Conservation (phyloP, 148 eudicot species). For the Amaranthus palmeri region DNA sequence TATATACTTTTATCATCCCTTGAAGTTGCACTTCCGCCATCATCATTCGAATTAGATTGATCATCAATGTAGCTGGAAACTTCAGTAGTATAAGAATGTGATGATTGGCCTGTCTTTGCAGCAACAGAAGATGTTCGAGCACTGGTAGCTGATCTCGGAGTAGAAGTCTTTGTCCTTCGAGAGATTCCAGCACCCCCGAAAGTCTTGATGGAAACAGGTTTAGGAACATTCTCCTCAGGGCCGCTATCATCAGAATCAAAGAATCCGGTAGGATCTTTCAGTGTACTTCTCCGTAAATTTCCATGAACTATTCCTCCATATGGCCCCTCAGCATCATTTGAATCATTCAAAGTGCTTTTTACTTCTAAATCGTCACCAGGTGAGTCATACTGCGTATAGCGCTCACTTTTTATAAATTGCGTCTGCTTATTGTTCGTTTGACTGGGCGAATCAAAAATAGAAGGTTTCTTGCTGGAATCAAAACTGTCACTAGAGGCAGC, state of each 20-base stretch:
- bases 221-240: slow-evolving; percentile 43
- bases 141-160: slow-evolving; percentile 26
- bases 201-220: slow-evolving; percentile 25
- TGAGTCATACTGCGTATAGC: slow-evolving; percentile 22
- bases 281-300: slow-evolving; percentile 28
- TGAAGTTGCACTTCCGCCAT: slow-evolving; percentile 22
- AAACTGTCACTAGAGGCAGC: slow-evolving; percentile 24
- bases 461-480: slow-evolving; percentile 19
- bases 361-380: slow-evolving; percentile 36
- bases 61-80: slow-evolving; percentile 20
- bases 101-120: slow-evolving; percentile 20
- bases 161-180: slow-evolving; percentile 61
- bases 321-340: slow-evolving; percentile 16
- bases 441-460: slow-evolving; percentile 14
- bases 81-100: slow-evolving; percentile 21
- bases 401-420: slow-evolving; percentile 18
- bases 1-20: slow-evolving; percentile 10
- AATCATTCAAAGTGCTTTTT: slow-evolving; percentile 19
- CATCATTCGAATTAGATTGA: slow-evolving; percentile 23
- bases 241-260: slow-evolving; percentile 42
- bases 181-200: slow-evolving; percentile 44
- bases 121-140: slow-evolving; percentile 29
- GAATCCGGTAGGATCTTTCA: slow-evolving; percentile 30
- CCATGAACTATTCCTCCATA: slow-evolving; percentile 19
- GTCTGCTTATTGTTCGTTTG: slow-evolving; percentile 13